Evolutionary conservation across 371 early-diverging fungal species (phyloP).

Genomic region (Nematocida sp.): DNA sequence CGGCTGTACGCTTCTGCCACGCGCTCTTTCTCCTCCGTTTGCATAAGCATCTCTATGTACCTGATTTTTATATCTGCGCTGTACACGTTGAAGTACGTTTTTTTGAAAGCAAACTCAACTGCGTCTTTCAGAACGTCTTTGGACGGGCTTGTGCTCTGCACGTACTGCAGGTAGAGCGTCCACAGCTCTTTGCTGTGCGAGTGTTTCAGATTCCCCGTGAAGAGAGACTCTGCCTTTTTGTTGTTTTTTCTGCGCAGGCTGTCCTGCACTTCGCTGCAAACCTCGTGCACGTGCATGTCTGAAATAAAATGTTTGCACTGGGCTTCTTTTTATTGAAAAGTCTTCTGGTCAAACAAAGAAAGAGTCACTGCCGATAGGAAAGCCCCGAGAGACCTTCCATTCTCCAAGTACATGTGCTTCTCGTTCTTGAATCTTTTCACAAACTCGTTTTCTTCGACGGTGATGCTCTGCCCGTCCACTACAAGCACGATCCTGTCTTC

Average conservation of each 20-base stretch:
- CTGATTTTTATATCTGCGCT: constrained; percentile 43
- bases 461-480: constrained; percentile 35
- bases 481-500: constrained; percentile 57
- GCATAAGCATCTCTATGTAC: constrained; percentile 46
- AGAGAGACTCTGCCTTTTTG: constrained; percentile 50
- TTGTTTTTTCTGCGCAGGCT: constrained; percentile 37
- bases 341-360: constrained; percentile 62
- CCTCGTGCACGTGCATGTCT: background rate
- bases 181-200: constrained; percentile 51
- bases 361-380: constrained; percentile 63
- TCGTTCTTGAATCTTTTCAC: constrained; percentile 50
- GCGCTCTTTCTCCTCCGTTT: constrained; percentile 49
- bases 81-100: constrained; percentile 45
- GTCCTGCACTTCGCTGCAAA: background rate
- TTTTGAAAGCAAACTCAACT: constrained; percentile 43
- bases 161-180: constrained; percentile 52
- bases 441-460: constrained; percentile 55
- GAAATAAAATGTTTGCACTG: background rate
- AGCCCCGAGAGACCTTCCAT: constrained; percentile 58
- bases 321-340: constrained; percentile 52
- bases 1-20: constrained; percentile 50
- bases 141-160: constrained; percentile 4
- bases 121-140: constrained; percentile 49
- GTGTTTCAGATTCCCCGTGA: constrained; percentile 45
- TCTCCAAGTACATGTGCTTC: constrained; percentile 53